Percentiles rank a stretch among this genome's conserved stretches.
Evolutionary conservation across 495 filamentous ascomycete genomes (phyloP).

Genomic region (Pyrenula aspistea): DNA sequence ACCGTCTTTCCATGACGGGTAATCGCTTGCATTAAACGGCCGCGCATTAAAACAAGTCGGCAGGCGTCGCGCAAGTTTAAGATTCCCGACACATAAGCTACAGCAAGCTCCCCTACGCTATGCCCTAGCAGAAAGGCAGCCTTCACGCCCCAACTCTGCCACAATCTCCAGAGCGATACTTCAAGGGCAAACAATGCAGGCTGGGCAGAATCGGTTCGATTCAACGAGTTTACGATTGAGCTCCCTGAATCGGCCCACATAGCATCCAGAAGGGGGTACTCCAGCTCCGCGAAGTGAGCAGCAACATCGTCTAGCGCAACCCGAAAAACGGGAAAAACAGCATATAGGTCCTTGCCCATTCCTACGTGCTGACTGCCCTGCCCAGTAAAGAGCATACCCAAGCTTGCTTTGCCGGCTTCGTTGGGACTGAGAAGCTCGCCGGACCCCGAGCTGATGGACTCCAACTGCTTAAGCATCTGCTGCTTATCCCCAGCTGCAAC

Average conservation of each 20-base stretch:
- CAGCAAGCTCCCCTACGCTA: slow-evolving; percentile 17
- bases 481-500: slow-evolving; percentile 6
- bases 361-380: slow-evolving; percentile 21
- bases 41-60: slow-evolving; percentile 14
- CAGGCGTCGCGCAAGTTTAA: slow-evolving; percentile 14
- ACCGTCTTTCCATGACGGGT: slow-evolving; percentile 9
- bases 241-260: slow-evolving; percentile 15
- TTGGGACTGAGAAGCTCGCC: not conserved
- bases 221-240: slow-evolving; percentile 6
- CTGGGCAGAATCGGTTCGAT: slow-evolving; percentile 12
- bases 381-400: slow-evolving; percentile 24
- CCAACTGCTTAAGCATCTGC: slow-evolving; percentile 6
- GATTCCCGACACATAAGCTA: slow-evolving; percentile 14
- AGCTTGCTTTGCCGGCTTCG: slow-evolving; percentile 1
- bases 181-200: slow-evolving; percentile 13
- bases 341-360: slow-evolving; percentile 19
- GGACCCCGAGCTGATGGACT: slow-evolving; percentile 1
- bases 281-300: slow-evolving; percentile 8
- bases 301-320: slow-evolving; percentile 9
- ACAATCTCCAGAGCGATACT: slow-evolving; percentile 11
- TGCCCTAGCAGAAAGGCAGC: slow-evolving; percentile 12
- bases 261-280: slow-evolving; percentile 13
- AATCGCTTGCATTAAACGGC: slow-evolving; percentile 16
- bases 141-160: slow-evolving; percentile 11
- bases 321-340: slow-evolving; percentile 9